Percentiles rank a stretch among this genome's conserved stretches.
These are phyloP conservation scores for Phytophthora sp. DNA, from an alignment of 352 stramenopile genomes.

Conservation along the genomic window DNA sequence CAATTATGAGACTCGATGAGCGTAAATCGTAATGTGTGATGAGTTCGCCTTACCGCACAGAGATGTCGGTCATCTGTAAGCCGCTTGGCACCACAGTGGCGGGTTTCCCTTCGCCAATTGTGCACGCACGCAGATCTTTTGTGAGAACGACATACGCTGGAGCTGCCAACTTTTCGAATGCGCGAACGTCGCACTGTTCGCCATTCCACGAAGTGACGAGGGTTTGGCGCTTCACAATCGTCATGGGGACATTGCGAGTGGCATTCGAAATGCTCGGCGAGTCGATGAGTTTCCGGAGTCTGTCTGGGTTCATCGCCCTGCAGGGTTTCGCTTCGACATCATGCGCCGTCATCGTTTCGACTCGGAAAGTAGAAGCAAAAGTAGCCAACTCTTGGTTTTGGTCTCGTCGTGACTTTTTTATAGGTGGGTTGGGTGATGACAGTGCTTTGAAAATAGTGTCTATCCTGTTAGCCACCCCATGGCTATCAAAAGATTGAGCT, in stretches of 20 bases:
- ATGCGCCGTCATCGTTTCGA: too few species aligned
- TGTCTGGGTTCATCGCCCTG: constrained; percentile 56
- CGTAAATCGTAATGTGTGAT: constrained; percentile 10
- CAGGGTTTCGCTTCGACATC: constrained; percentile 30
- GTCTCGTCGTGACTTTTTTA: too few species aligned
- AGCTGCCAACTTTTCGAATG: constrained; percentile 51
- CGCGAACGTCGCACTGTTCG: constrained; percentile 56
- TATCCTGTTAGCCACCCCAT: too few species aligned
- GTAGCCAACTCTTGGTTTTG: too few species aligned
- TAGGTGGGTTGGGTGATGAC: too few species aligned
- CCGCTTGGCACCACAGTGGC: constrained; percentile 20
- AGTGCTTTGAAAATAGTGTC: too few species aligned
- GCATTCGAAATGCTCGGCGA: constrained; percentile 51
- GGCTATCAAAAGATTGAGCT: too few species aligned
- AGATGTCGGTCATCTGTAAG: constrained; percentile 39
- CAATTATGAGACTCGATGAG: not conserved
- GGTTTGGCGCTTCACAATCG: constrained; percentile 50
- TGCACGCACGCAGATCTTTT: constrained; percentile 43
- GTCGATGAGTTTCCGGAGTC: constrained; percentile 70
- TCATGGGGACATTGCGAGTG: constrained; percentile 40
- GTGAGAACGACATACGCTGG: constrained; percentile 41
- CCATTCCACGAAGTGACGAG: constrained; percentile 61
- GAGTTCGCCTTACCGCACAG: constrained; percentile 32
- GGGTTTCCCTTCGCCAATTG: constrained; percentile 30
- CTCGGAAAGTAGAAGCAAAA: too few species aligned